Evolutionary conservation across 2,329 filamentous ascomycete species (phyloP), one percentile per base, ranked within the genome.

Genomic region (Diaporthe sp.): DNA sequence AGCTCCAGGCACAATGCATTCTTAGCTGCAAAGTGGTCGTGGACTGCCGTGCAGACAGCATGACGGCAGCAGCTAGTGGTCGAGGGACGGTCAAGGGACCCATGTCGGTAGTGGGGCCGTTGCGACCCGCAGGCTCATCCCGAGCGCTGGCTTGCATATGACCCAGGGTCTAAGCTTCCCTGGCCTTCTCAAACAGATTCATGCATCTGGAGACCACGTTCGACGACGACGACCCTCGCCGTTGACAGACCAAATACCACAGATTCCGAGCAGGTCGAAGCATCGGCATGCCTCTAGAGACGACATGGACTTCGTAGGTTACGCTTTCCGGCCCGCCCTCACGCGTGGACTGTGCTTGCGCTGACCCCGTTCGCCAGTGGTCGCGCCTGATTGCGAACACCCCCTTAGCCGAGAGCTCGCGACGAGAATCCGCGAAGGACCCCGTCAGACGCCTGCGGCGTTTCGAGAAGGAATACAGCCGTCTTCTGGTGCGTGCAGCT

Each of bases 391-490:
- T 93, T 86, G 91, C 90, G 82, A 90, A 89, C 79, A 89, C 88
- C 78, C 87, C 90, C 81, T 86, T 93, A 80, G 89, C 89, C 80
- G 87, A 87, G 79, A 85, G 83, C 81, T 87, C 90, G 79, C 88
- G 88, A 80, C 91, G 89, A 83, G 90, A 92, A 81, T 88, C 88
- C 77, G 89, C 90, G 76, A 91, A 90, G 81, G 91, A 93, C 82
- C 91, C 91, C 61, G 87, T 90, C 76, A 90, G 90, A 81, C 90
- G 91, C 77, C 87, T 92, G 77, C 89, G 92, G 82, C 90, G 91
- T 74, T 93, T 93, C 82, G 91, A 92, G 82, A 91, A 91, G 83
- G 91, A 92, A 83, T 93, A 93, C 81, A 88, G 87, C 78, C 89
- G 90, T 80, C 85, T 93, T 77, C 82, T 93, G 83, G 91, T 92